Percentiles rank a stretch among this genome's conserved stretches.
These are phyloP conservation scores for Metschnikowia kofuensis DNA, from an alignment of 805 yeast genomes.

Conservation along the genomic window DNA sequence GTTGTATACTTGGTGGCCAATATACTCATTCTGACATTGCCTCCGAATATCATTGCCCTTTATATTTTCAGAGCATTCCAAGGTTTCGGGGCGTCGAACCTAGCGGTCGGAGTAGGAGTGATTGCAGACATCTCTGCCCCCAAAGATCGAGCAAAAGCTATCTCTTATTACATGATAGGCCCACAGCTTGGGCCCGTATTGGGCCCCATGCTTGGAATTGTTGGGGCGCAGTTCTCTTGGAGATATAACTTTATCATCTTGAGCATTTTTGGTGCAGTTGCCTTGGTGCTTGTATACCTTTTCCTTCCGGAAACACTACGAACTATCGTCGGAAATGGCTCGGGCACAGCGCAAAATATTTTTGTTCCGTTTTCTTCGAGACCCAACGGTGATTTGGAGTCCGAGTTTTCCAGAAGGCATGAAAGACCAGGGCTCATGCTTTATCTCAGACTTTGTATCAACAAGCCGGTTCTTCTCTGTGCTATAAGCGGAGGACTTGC, in stretches of 20 bases:
- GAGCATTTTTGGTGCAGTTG: conserved; percentile 25
- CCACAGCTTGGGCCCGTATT: conserved; percentile 39
- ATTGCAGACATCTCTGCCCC: conserved; percentile 34
- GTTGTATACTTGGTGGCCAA: conserved; percentile 27
- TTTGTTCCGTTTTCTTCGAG: conserved; percentile 18
- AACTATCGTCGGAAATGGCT: conserved; percentile 37
- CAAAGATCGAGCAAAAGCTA: conserved; percentile 27
- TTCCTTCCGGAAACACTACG: conserved; percentile 41
- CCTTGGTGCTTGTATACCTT: conserved; percentile 24
- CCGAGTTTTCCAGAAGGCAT: conserved; percentile 34
- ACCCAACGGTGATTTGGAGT: neutral
- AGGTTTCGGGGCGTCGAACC: conserved; percentile 37
- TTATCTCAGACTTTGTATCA: conserved; percentile 36
- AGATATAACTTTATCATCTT: conserved; percentile 35
- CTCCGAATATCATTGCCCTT: conserved; percentile 28
- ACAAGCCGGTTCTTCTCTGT: conserved; percentile 44
- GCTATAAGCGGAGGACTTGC: conserved; percentile 47
- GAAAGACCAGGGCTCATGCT: conserved; percentile 37
- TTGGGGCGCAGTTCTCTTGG: conserved; percentile 29
- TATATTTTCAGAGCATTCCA: conserved; percentile 32
- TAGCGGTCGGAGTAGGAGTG: conserved; percentile 37
- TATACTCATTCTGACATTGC: conserved; percentile 28
- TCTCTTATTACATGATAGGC: conserved; percentile 37
- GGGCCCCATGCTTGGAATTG: conserved; percentile 33
- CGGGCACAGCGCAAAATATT: conserved; percentile 16